Evolutionary conservation across 495 filamentous ascomycete genomes (phyloP).

Genomic region (Penicillium flavigenum): DNA sequence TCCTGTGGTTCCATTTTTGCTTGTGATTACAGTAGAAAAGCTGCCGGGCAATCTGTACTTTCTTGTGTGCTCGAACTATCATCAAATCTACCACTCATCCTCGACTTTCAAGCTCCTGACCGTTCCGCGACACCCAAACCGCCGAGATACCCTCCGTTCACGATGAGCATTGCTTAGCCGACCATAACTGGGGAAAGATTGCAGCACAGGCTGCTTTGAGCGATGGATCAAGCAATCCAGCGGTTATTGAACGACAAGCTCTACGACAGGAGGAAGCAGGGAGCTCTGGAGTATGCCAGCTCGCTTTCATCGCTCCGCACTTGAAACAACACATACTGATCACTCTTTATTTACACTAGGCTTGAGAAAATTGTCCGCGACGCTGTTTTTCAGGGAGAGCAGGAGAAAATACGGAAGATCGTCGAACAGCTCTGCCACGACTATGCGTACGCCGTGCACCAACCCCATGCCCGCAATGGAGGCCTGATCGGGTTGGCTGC

Average conservation of each 20-base stretch:
- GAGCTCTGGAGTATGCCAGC: constrained; percentile 84
- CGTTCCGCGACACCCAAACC: constrained; percentile 2
- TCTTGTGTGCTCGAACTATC: background rate
- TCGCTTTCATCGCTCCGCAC: background rate
- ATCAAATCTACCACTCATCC: background rate
- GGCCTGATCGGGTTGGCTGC: constrained; percentile 95
- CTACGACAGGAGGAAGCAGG: constrained; percentile 95
- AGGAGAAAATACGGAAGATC: constrained; percentile 75
- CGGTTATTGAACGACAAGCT: constrained; percentile 95
- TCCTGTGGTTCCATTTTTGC: constrained; percentile 11
- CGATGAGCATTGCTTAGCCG: constrained; percentile 39
- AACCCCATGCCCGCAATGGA: constrained; percentile 95
- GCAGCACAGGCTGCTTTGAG: constrained; percentile 28
- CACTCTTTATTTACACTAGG: constrained; percentile 43
- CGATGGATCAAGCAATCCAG: constrained; percentile 87
- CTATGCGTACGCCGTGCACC: constrained; percentile 95
- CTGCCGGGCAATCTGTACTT: background rate
- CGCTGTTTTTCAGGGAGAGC: constrained; percentile 69
- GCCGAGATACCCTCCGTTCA: constrained; percentile 15
- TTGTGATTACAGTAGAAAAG: constrained; percentile 3
- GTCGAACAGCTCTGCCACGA: constrained; percentile 97
- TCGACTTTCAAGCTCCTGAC: constrained; percentile 14
- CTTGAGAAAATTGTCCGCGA: constrained; percentile 91
- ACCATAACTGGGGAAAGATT: constrained; percentile 27
- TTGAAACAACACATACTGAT: background rate